A percentile compares a stretch with the other conserved stretches of the same genome.
Evolutionary conservation across 75 land plant genomes (phyloP).

Genomic region (Pinus albicaulis): DNA sequence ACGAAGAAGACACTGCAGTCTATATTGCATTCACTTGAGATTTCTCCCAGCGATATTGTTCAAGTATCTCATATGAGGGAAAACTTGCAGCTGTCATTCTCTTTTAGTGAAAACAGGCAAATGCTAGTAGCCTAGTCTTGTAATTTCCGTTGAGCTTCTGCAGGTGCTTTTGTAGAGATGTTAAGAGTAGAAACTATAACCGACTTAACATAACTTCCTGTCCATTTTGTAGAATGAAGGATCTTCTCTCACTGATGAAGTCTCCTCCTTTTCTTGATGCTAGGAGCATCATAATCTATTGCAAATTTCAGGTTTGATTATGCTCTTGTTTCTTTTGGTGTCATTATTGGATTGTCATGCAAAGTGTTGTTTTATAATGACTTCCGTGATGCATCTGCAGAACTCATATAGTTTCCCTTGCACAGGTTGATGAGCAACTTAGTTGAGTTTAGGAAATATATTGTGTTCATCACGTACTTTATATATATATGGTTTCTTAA

Average conservation of each 20-base stretch:
- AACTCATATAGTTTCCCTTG: background rate
- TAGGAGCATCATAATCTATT: constrained; percentile 82
- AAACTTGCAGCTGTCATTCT: constrained; percentile 68
- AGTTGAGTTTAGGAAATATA: too few relatives aligned
- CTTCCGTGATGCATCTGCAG: background rate
- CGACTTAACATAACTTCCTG: background rate
- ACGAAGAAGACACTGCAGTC: constrained; percentile 64
- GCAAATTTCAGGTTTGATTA: constrained; percentile 89
- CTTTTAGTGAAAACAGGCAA: constrained; percentile 64
- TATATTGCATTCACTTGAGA: constrained; percentile 66
- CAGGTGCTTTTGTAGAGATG: background rate
- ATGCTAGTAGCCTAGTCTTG: constrained; percentile 6
- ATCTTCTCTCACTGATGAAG: constrained; percentile 52
- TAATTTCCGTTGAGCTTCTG: background rate
- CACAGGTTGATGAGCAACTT: too few relatives aligned
- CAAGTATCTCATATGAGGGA: constrained; percentile 58
- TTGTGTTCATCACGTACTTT: too few relatives aligned
- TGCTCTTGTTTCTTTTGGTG: too few relatives aligned
- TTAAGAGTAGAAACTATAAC: background rate
- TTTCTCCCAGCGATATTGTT: constrained; percentile 52
- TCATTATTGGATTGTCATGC: too few relatives aligned
- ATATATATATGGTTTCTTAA: too few relatives aligned
- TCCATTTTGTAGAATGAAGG: constrained; percentile 60
- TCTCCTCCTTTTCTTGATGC: constrained; percentile 63
- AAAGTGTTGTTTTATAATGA: constrained; percentile 1